Evolutionary conservation across 345 rosid genomes (phyloP).

Genomic region (Eucalyptus regnans): DNA sequence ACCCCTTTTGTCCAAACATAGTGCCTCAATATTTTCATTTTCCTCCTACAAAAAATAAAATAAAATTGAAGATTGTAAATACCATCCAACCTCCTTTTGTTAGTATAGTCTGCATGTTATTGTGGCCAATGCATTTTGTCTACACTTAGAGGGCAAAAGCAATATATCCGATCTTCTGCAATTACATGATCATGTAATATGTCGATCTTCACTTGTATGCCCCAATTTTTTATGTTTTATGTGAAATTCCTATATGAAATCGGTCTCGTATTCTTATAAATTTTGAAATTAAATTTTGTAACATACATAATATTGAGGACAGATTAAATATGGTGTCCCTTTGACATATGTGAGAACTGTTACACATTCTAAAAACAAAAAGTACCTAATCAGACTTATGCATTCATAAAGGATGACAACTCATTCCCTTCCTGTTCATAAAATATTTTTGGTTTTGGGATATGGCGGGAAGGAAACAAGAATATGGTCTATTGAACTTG

Average conservation of each 20-base stretch:
- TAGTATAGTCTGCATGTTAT: too few species aligned
- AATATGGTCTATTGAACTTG: not conserved
- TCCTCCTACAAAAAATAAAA: too few species aligned
- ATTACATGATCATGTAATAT: not conserved
- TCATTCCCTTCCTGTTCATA: rapidly evolving
- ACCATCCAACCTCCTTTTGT: too few species aligned
- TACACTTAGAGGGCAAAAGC: not conserved
- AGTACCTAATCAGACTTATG: not conserved
- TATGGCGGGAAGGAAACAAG: not conserved
- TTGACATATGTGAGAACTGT: not conserved
- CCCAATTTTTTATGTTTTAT: too few species aligned
- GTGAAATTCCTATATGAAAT: not conserved
- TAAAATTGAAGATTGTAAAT: too few species aligned
- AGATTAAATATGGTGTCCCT: not conserved
- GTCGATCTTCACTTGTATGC: not conserved
- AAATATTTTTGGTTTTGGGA: not conserved
- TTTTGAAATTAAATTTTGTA: too few species aligned
- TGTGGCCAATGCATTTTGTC: too few species aligned
- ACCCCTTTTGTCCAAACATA: rapidly evolving
- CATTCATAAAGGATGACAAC: not conserved
- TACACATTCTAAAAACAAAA: not conserved
- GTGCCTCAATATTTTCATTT: too few species aligned
- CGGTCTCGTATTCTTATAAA: rapidly evolving
- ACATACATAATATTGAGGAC: rapidly evolving
- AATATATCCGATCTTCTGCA: not conserved